phyloP scores from a whole-genome alignment of 176 grass and related monocot species.

The Bonia amplexicaulis region DNA sequence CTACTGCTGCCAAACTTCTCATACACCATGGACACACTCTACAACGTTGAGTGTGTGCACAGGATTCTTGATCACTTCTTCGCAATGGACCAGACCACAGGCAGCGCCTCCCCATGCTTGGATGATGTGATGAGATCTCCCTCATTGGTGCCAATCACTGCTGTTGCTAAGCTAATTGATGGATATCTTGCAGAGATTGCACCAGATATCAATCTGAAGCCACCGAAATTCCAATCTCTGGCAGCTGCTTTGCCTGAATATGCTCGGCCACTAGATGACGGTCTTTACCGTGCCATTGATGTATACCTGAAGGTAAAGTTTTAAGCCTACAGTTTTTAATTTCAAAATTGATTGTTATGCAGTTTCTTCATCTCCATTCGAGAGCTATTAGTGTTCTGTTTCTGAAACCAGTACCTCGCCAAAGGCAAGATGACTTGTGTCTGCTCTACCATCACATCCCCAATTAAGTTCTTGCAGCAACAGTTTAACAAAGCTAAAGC shows the following conservation, averaged over 20 bases:
- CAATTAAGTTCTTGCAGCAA: background rate
- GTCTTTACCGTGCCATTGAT: constrained; percentile 65
- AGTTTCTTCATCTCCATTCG: background rate
- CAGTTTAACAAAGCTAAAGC: background rate
- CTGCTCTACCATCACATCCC: background rate
- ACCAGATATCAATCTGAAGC: constrained; percentile 63
- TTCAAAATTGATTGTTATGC: background rate
- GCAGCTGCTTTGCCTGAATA: constrained; percentile 57
- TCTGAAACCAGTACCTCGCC: background rate
- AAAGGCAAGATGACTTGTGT: background rate
- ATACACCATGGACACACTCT: constrained; percentile 56
- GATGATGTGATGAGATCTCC: constrained; percentile 29
- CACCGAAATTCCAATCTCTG: constrained; percentile 45
- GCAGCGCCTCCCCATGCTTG: constrained; percentile 6
- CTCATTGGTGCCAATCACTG: constrained; percentile 1
- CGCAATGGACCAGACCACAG: constrained; percentile 36
- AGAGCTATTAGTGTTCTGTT: background rate
- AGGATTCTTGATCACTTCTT: constrained; percentile 66
- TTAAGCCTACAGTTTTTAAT: background rate
- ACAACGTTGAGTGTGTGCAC: constrained; percentile 56
- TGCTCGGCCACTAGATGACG: constrained; percentile 52
- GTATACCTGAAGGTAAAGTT: constrained; percentile 61
- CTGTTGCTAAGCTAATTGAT: constrained; percentile 50
- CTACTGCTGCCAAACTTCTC: constrained; percentile 38
- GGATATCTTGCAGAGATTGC: constrained; percentile 69